A percentile compares a stretch with the other conserved stretches of the same genome.
phyloP scores from a whole-genome alignment of 1,284 basidiomycete species.

The Xerocomus nothofagi region DNA sequence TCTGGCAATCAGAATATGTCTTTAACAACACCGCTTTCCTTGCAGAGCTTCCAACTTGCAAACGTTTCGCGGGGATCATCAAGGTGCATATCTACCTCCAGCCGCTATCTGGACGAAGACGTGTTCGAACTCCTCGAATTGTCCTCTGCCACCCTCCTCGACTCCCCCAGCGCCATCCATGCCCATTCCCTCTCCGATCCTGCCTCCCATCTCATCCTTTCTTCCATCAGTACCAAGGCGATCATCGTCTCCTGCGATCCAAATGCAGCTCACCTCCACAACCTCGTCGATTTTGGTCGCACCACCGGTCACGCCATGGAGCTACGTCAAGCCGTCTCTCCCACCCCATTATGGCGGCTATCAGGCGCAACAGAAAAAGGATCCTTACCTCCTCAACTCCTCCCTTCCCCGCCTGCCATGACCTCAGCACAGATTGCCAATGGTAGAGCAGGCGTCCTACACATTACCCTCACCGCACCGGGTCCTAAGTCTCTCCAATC shows the following conservation, averaged over 20 bases:
- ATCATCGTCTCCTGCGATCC: conserved; percentile 96
- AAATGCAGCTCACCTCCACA: conserved; percentile 91
- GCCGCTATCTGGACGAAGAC: conserved; percentile 91
- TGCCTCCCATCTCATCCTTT: conserved; percentile 77
- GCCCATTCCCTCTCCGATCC: conserved; percentile 70
- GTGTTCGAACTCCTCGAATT: conserved; percentile 88
- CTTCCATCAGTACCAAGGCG: conserved; percentile 88
- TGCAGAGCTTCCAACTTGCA: conserved; percentile 94
- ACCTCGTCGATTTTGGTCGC: conserved; percentile 97
- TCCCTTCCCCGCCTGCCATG: conserved; percentile 5
- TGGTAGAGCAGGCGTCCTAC: conserved; percentile 10
- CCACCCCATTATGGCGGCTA: conserved; percentile 19
- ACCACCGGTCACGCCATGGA: conserved; percentile 97
- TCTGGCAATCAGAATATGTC: conserved; percentile 97
- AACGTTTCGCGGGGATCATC: conserved; percentile 98
- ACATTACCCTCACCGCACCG: conserved; percentile 85
- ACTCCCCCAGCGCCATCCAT: conserved; percentile 61
- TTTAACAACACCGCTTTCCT: conserved; percentile 98
- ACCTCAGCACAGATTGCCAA: neutral
- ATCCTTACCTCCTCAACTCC: conserved; percentile 24
- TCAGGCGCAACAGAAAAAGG: conserved; percentile 19
- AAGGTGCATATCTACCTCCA: conserved; percentile 57
- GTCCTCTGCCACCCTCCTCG: conserved; percentile 66
- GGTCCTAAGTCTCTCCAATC: conserved; percentile 98
- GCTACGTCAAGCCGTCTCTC: conserved; percentile 61